Evolutionary conservation across 441 rosid genomes (phyloP).

Genomic region (Cnidoscolus chayamansa): DNA sequence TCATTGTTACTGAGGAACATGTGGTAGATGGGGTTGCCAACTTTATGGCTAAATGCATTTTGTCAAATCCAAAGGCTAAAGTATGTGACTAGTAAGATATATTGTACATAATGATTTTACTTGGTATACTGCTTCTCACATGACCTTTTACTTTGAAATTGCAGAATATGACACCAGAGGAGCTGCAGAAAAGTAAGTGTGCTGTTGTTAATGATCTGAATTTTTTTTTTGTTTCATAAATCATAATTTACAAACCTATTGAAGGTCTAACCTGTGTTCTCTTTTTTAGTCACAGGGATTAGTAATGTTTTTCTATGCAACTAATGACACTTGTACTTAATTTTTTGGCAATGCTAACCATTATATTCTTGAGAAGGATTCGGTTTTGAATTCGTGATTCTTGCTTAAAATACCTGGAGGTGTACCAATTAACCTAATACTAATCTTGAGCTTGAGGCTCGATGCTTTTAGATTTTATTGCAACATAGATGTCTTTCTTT

Average conservation of each 20-base stretch:
- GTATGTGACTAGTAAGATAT: conserved; percentile 28
- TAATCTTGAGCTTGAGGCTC: background rate
- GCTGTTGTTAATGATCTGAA: background rate
- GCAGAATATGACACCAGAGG: conserved; percentile 77
- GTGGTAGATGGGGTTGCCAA: conserved; percentile 86
- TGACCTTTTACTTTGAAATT: conserved; percentile 27
- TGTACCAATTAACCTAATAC: background rate
- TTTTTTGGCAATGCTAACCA: background rate
- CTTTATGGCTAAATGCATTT: conserved; percentile 83
- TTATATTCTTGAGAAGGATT: background rate
- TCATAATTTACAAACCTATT: background rate
- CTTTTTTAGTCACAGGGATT: background rate
- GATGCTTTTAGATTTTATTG: background rate
- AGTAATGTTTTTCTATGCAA: background rate
- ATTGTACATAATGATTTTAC: background rate
- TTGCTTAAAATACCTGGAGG: background rate
- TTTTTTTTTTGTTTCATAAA: background rate
- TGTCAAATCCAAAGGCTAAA: conserved; percentile 76
- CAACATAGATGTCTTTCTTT: background rate
- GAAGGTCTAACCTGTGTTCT: background rate
- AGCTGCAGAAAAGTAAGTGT: conserved; percentile 73
- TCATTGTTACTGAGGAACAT: conserved; percentile 71
- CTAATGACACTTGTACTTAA: background rate
- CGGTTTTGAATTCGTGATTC: background rate
- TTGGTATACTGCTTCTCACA: conserved; percentile 19